phyloP scores from a whole-genome alignment of 495 filamentous ascomycete genomes.

The Trichoderma asperelloides region DNA sequence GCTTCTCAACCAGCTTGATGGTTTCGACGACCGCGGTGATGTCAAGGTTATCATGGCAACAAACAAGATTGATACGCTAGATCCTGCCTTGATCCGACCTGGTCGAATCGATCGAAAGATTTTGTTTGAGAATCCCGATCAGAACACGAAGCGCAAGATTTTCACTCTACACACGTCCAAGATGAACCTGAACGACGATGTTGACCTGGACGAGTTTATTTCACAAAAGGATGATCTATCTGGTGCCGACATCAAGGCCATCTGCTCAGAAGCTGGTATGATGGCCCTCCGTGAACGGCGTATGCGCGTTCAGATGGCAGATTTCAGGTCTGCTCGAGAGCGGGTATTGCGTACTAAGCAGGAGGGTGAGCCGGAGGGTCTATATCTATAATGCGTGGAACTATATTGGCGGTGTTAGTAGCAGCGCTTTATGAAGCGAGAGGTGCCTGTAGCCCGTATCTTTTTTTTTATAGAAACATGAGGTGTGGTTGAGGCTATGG shows the following conservation, averaged over 20 bases:
- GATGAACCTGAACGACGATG: slow-evolving; percentile 92
- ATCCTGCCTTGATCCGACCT: slow-evolving; percentile 91
- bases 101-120: slow-evolving; percentile 99
- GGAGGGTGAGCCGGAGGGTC: slow-evolving; percentile 93
- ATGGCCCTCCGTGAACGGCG: slow-evolving; percentile 91
- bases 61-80: slow-evolving; percentile 98
- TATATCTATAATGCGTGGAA: slow-evolving; percentile 73
- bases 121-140: slow-evolving; percentile 97
- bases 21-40: slow-evolving; percentile 97
- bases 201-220: slow-evolving; percentile 97
- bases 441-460: background rate
- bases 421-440: background rate
- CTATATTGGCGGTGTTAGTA: background rate
- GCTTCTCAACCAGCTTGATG: slow-evolving; percentile 94
- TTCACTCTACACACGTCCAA: slow-evolving; percentile 98
- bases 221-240: slow-evolving; percentile 96
- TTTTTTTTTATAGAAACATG: background rate
- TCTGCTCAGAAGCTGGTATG: slow-evolving; percentile 93
- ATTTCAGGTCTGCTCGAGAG: slow-evolving; percentile 88
- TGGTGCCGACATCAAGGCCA: slow-evolving; percentile 97
- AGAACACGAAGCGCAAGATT: slow-evolving; percentile 99
- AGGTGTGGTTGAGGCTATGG: background rate
- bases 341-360: slow-evolving; percentile 97
- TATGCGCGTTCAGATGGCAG: slow-evolving; percentile 98
- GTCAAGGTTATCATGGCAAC: slow-evolving; percentile 99